These are phyloP conservation scores for Botrytis byssoidea DNA, from an alignment of 2,329 filamentous ascomycete species.

Conservation along the genomic window DNA sequence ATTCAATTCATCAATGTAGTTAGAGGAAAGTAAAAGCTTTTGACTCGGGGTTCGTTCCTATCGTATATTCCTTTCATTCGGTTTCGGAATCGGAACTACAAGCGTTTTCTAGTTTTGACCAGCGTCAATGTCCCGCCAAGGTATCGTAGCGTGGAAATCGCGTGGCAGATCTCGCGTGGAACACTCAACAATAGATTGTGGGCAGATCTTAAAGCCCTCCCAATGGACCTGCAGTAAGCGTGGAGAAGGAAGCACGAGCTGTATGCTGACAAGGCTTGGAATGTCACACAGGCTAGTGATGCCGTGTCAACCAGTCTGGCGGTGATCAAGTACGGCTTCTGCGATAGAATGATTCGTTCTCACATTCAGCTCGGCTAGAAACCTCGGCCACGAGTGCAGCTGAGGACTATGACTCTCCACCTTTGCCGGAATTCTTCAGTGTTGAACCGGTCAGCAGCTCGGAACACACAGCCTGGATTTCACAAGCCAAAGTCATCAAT, in stretches of 20 bases:
- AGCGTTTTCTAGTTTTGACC: background rate
- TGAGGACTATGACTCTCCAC: background rate
- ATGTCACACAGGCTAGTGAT: background rate
- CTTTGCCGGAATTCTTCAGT: background rate
- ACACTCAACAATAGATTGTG: background rate
- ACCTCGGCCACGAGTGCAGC: background rate
- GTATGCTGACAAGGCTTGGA: background rate
- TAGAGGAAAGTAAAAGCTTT: background rate
- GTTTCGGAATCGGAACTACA: background rate
- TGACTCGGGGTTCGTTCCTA: background rate
- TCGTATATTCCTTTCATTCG: slow-evolving; percentile 7
- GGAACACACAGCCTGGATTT: background rate
- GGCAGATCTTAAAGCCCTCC: background rate
- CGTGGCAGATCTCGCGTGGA: background rate
- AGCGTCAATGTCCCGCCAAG: background rate
- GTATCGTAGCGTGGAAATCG: background rate
- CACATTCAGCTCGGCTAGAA: background rate
- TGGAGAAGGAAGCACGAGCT: background rate
- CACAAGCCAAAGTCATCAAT: background rate
- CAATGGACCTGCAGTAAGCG: background rate
- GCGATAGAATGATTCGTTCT: background rate
- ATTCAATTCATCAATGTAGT: background rate
- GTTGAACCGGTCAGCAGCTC: background rate
- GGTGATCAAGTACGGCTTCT: background rate
- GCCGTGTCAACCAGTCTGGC: background rate